These are phyloP conservation scores for Populus nigra DNA, from an alignment of 345 rosid species.

Conservation along the genomic window DNA sequence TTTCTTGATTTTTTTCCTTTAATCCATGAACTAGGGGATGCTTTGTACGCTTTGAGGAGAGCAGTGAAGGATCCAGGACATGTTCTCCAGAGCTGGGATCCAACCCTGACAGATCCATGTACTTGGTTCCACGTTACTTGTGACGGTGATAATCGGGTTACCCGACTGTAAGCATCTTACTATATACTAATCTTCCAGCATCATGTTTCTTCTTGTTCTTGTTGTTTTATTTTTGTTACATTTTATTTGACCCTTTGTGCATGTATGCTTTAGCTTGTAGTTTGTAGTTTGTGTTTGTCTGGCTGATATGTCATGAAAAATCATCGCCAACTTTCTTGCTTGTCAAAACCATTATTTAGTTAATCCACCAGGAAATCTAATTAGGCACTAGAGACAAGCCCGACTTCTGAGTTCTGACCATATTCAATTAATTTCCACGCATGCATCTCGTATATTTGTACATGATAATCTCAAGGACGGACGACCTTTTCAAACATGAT, in stretches of 20 bases:
- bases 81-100: constrained; percentile 75
- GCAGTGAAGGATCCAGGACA: constrained; percentile 65
- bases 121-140: constrained; percentile 83
- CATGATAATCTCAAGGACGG: not conserved
- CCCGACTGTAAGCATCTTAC: constrained; percentile 51
- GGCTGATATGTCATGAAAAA: not conserved
- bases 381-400: not conserved
- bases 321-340: not conserved
- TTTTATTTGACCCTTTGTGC: not conserved
- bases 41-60: constrained; percentile 58
- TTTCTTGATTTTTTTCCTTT: not conserved
- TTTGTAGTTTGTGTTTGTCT: not conserved
- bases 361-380: not conserved
- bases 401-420: not conserved
- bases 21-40: constrained; percentile 51
- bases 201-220: not conserved
- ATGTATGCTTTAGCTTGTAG: not conserved
- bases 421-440: not conserved
- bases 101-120: constrained; percentile 71
- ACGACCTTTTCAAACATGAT: not conserved
- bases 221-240: no score
- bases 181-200: not conserved
- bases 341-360: not conserved
- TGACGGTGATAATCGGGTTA: constrained; percentile 53
- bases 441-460: not conserved